Percentiles rank a stretch among this genome's conserved stretches.
phyloP scores from a whole-genome alignment of 768 basidiomycete genomes.

The Glaciozyma martinii region DNA sequence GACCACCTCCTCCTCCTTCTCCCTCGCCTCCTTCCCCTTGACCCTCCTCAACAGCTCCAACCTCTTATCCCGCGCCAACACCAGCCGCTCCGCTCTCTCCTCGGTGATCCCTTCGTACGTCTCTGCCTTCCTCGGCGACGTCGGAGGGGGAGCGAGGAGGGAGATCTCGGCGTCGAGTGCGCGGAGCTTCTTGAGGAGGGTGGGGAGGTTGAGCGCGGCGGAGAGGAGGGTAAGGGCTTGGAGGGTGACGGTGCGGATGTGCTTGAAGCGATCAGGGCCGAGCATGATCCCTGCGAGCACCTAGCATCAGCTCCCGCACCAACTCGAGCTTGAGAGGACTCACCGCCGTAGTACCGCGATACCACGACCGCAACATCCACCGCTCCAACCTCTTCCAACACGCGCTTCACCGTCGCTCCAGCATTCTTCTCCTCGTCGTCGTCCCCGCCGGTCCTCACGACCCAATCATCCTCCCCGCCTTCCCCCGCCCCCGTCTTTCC shows the following conservation, averaged over 20 bases:
- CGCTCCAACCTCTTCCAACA: constrained; percentile 60
- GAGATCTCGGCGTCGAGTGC: constrained; percentile 16
- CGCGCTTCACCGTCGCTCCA: constrained; percentile 53
- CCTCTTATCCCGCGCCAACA: no score
- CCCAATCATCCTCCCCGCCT: constrained; percentile 38
- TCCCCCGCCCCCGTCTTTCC: constrained; percentile 59
- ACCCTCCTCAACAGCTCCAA: no score
- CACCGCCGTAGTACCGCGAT: constrained; percentile 55
- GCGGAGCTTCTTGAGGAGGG: constrained; percentile 5
- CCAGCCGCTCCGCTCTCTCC: no score
- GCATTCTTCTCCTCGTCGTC: constrained; percentile 75
- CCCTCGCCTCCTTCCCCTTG: no score
- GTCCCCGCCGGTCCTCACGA: constrained; percentile 52
- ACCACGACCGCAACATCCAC: constrained; percentile 73
- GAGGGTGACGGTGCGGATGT: constrained; percentile 64
- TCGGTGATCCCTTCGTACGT: no score
- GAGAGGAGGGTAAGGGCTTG: constrained; percentile 44
- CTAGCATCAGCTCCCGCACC: neutral
- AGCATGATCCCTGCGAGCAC: constrained; percentile 51
- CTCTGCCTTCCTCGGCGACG: neutral
- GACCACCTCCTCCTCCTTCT: no score
- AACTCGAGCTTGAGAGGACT: neutral
- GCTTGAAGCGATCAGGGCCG: constrained; percentile 63
- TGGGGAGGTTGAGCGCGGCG: constrained; percentile 1
- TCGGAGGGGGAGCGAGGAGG: neutral